Evolutionary conservation across 2,329 filamentous ascomycete species (phyloP), one percentile per base, ranked within the genome.

Genomic region (Botryosphaeria dothidea): DNA sequence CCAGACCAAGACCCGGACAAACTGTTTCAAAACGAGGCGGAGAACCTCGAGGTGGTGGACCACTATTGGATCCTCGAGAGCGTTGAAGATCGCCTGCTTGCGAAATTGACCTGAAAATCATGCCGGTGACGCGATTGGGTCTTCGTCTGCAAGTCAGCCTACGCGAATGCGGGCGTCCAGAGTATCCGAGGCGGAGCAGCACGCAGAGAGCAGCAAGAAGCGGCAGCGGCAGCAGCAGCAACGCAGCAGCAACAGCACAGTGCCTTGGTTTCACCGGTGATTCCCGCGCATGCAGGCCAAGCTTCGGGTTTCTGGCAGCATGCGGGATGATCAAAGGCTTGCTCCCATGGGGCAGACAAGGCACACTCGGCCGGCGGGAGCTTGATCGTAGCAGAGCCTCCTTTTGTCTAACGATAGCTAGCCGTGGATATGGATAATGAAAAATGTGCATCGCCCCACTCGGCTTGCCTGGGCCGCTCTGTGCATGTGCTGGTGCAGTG

Each of bases 1-100:
- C 93, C 95, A 0, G 93, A 94, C 25, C 90, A 95, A 73, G 96
- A 99, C 75, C 92, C 93, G 0, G 91, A 98, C 80, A 99, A 99
- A 84, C 87, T 97, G 77, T 99, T 97, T 80, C 84, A 90, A 76
- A 92, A 84, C 52, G 95, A 99, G 81, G 92, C 92, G 2, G 95
- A 99, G 84, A 99, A 99, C 78, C 79, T 99, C 68, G 93, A 96
- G 71, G 95, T 99, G 25, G 86, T 96, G 73, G 93, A 97, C 77
- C 94, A 98, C 78, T 91, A 92, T 76, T 97, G 92, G 72, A 92
- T 97, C 68, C 81, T 98, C 66, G 92, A 96, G 71, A 90, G 90
- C 19, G 90, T 97, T 65, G 93, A 97, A 81, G 87, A 93, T 74
- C 88, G 95, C 74, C 81, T 99, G 66, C 81, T 98, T 72, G 84